Evolutionary conservation across 2,329 filamentous ascomycete genomes (phyloP), one percentile per base, ranked within the genome.

Genomic region (Penicillium sp.): DNA sequence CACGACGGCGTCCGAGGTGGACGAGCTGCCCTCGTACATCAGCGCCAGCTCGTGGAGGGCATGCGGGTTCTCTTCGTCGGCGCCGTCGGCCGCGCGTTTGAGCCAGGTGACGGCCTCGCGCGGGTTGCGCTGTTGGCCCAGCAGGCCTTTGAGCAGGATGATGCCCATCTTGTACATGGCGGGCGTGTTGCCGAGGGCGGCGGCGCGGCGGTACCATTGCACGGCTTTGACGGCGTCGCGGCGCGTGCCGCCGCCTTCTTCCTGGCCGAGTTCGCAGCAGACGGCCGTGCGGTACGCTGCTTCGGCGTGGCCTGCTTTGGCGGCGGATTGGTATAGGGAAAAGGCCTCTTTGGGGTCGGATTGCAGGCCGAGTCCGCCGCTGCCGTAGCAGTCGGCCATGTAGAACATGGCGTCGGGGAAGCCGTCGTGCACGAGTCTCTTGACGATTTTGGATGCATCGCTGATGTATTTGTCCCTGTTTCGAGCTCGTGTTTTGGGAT

Each of bases 91-190:
- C 2, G 94, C 94, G 46, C 92, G 85, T 77, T 96, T 96, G 53
- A 99, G 81, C 92, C 94, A 97, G 21, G 85, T 86, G 23, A 97
- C 83, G 18, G 91, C 92, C 74, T 97, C 94, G 45, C 88, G 83
- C 2, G 90, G 83, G 67, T 95, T 96, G 67, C 81, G 85, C 23
- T 81, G 83, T 69, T 97, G 92, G 3, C 92, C 92, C n/a, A 99
- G 82, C 26, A 97, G 80, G 11, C 93, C 94, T 73, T 97, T 97
- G 55, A 97, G 83, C 60, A 90, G 78, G 63, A 99, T 96, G 87
- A 97, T 96, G 58, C 94, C 94, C 74, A 97, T 86, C 74, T 99
- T 99, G 78, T 97, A 99, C 91, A 97, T 96, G 28, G 92, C 94
- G 0, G 93, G 89, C 1, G 89, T 88, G 67, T 99, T 93, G 3